Evolutionary conservation across 2,329 filamentous ascomycete species (phyloP).

Genomic region (Sarocladium oryzae): DNA sequence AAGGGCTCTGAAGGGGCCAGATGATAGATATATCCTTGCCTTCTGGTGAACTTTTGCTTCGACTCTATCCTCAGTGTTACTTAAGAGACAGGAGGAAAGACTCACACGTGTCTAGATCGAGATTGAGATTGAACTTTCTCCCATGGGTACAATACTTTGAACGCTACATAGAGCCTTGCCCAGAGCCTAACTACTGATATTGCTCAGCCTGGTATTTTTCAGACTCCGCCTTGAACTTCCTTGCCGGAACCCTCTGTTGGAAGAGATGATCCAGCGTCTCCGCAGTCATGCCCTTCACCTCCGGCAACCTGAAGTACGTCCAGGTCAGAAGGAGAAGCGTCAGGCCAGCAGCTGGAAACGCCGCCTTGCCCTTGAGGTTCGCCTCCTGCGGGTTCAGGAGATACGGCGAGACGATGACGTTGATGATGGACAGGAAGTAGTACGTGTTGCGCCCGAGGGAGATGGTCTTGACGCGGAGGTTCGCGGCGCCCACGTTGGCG

Average conservation of each 20-base stretch:
- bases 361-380: constrained; percentile 24
- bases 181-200: too few relatives aligned
- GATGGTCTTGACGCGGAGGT: constrained; percentile 19
- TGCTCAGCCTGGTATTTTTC: constrained; percentile 3
- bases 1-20: too few relatives aligned
- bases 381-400: constrained; percentile 22
- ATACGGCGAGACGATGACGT: constrained; percentile 18
- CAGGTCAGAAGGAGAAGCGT: constrained; percentile 32
- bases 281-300: constrained; percentile 40
- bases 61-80: too few relatives aligned
- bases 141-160: too few relatives aligned
- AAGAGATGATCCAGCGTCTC: constrained; percentile 47
- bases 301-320: constrained; percentile 42
- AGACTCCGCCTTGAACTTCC: constrained; percentile 23
- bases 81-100: too few relatives aligned
- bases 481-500: constrained; percentile 30
- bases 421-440: constrained; percentile 15
- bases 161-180: too few relatives aligned
- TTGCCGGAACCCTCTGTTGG: constrained; percentile 27
- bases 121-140: too few relatives aligned
- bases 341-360: constrained; percentile 32
- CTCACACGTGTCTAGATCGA: too few relatives aligned
- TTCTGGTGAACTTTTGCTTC: too few relatives aligned
- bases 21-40: too few relatives aligned
- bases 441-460: constrained; percentile 16